Conservation (phyloP, 2,329 filamentous ascomycete genomes). For the Zopfia rhizophila region DNA sequence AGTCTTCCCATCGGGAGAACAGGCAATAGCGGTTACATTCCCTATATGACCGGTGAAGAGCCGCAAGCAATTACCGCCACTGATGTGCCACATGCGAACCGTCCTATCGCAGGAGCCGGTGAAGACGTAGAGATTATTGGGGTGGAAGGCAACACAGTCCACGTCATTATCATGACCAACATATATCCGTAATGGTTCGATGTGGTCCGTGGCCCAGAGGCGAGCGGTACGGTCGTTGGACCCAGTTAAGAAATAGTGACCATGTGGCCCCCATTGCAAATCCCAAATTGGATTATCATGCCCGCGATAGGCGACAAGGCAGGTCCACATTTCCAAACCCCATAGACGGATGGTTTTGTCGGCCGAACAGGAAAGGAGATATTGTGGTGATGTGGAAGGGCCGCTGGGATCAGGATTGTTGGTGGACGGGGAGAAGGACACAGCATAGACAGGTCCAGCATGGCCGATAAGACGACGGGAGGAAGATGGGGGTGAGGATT, state of each 20-base stretch:
- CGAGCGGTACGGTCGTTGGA: slow-evolving; percentile 91
- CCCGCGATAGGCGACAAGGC: slow-evolving; percentile 91
- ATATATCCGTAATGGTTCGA: slow-evolving; percentile 86
- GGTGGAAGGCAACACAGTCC: slow-evolving; percentile 93
- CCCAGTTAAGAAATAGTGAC: slow-evolving; percentile 91
- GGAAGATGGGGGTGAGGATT: slow-evolving; percentile 69
- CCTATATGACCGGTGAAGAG: slow-evolving; percentile 93
- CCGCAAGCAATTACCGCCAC: slow-evolving; percentile 85
- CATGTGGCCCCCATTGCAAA: slow-evolving; percentile 88
- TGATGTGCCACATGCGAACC: slow-evolving; percentile 97
- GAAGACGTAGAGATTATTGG: slow-evolving; percentile 93
- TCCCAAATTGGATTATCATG: slow-evolving; percentile 92
- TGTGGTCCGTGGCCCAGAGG: slow-evolving; percentile 92
- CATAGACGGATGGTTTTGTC: slow-evolving; percentile 91
- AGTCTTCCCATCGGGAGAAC: slow-evolving; percentile 86
- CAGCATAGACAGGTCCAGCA: slow-evolving; percentile 85
- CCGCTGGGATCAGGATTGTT: slow-evolving; percentile 58
- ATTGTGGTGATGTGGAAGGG: slow-evolving; percentile 71
- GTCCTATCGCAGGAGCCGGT: slow-evolving; percentile 93
- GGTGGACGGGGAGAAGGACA: slow-evolving; percentile 84
- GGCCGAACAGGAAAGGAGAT: slow-evolving; percentile 86
- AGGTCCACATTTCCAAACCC: slow-evolving; percentile 93
- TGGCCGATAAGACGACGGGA: slow-evolving; percentile 87
- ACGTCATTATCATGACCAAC: slow-evolving; percentile 93
- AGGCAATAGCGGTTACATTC: slow-evolving; percentile 85